These are phyloP conservation scores for Annulohypoxylon stygium DNA, from an alignment of 495 filamentous ascomycete genomes.

Conservation along the genomic window DNA sequence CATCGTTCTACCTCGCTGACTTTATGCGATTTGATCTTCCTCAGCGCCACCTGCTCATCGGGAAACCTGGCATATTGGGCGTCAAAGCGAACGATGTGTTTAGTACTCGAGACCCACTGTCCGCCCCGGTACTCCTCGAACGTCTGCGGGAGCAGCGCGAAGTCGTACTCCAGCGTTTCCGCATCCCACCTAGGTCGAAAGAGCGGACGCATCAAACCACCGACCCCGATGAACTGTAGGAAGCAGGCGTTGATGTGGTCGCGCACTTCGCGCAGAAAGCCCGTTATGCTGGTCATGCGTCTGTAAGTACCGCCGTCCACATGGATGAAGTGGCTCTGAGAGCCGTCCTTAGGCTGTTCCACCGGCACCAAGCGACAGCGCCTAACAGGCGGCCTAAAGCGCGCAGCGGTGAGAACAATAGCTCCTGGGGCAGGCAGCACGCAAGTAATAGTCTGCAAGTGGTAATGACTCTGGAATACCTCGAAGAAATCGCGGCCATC, in stretches of 20 bases:
- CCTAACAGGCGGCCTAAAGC: conserved; percentile 29
- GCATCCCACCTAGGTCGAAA: conserved; percentile 28
- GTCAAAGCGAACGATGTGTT: conserved; percentile 36
- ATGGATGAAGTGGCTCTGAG: conserved; percentile 37
- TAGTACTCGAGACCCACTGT: conserved; percentile 35
- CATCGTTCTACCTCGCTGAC: conserved; percentile 32
- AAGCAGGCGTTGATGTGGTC: conserved; percentile 27
- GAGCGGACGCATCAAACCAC: background rate
- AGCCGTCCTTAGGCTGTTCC: conserved; percentile 15
- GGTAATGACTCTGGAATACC: conserved; percentile 1
- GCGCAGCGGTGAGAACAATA: conserved; percentile 16
- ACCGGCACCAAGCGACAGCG: conserved; percentile 29
- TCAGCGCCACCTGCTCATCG: background rate
- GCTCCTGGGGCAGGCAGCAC: conserved; percentile 21
- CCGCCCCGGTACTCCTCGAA: conserved; percentile 43
- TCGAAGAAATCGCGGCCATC: conserved; percentile 22
- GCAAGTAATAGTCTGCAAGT: conserved; percentile 24
- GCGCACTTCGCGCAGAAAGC: conserved; percentile 26
- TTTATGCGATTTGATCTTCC: background rate
- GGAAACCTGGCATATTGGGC: conserved; percentile 11
- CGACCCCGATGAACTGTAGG: background rate
- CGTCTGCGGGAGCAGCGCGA: conserved; percentile 22
- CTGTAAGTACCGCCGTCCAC: conserved; percentile 31
- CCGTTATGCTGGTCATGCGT: conserved; percentile 31
- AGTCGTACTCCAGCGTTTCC: conserved; percentile 12